Percentiles rank a stretch among this genome's conserved stretches.
phyloP scores from a whole-genome alignment of 805 yeast genomes.

The Metschnikowia gelsemii region DNA sequence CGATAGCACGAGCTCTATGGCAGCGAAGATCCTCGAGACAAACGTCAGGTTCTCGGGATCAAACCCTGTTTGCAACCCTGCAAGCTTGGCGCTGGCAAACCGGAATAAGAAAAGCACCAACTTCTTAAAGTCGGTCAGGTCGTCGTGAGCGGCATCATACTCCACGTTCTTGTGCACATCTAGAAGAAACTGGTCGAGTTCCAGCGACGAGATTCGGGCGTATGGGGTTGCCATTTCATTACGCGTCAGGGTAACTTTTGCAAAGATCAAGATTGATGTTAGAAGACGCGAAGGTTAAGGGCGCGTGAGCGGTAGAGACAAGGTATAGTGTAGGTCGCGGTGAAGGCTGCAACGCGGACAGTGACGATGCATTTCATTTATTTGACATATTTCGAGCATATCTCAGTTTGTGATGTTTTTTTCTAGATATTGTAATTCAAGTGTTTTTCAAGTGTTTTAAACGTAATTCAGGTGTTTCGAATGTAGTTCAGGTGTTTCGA shows the following conservation, averaged over 20 bases:
- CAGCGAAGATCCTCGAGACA: slow-evolving; percentile 25
- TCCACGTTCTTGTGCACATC: slow-evolving; percentile 35
- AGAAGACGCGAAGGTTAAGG: no score
- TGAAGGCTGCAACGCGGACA: no score
- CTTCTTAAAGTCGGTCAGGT: slow-evolving; percentile 35
- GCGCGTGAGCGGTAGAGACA: no score
- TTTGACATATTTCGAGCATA: no score
- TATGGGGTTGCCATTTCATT: slow-evolving; percentile 14
- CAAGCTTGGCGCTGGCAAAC: slow-evolving; percentile 30
- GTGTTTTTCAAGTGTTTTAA: no score
- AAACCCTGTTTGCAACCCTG: slow-evolving; percentile 1
- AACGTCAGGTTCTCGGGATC: slow-evolving; percentile 15
- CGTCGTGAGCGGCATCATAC: slow-evolving; percentile 23
- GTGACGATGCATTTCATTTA: no score
- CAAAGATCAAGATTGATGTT: no score
- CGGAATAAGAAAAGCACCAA: slow-evolving; percentile 34
- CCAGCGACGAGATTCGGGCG: slow-evolving; percentile 26
- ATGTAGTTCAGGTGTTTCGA: no score
- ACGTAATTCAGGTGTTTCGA: no score
- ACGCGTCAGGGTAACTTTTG: slow-evolving; percentile 1
- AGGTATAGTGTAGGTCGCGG: no score
- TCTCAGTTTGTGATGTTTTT: no score
- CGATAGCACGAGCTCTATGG: slow-evolving; percentile 36
- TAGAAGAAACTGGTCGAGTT: slow-evolving; percentile 32
- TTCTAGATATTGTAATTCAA: no score